phyloP scores from a whole-genome alignment of 2,329 filamentous ascomycete species.

The Sporothrix phasma region DNA sequence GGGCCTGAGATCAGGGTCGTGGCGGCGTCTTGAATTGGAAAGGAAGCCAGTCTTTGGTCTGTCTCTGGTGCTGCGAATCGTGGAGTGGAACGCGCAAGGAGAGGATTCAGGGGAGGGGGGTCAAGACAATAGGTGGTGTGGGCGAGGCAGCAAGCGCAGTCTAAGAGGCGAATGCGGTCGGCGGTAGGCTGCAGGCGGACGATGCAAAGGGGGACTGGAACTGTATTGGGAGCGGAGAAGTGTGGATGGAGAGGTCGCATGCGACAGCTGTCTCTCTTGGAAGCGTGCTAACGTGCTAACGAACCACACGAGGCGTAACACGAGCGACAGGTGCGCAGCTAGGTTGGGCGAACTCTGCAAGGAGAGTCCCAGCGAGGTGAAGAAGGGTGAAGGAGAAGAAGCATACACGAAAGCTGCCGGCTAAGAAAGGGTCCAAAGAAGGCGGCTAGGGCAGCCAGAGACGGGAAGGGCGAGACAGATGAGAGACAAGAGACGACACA shows the following conservation, averaged over 20 bases:
- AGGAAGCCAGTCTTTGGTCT: background rate
- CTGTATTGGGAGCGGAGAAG: background rate
- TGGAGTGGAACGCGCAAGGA: background rate
- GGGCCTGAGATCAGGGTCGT: background rate
- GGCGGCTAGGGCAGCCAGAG: background rate
- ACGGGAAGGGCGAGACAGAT: background rate
- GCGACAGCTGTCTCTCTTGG: slow-evolving; percentile 6
- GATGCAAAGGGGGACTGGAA: background rate
- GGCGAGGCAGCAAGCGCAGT: background rate
- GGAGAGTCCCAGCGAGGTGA: background rate
- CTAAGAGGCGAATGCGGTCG: background rate
- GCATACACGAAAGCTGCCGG: background rate
- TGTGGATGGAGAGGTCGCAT: background rate
- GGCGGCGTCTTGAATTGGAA: background rate
- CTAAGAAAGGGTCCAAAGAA: background rate
- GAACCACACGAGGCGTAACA: slow-evolving; percentile 4
- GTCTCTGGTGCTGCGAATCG: background rate
- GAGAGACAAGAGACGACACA: background rate
- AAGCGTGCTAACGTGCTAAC: background rate
- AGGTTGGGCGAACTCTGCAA: background rate
- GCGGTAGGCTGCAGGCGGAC: background rate
- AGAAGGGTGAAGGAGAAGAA: background rate
- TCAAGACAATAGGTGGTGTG: background rate
- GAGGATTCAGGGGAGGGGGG: background rate
- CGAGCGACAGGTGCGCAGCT: background rate